Base-by-base conservation (phyloP, 225 moss, liverwort and hornwort species). In the Polytrichum commune region DNA sequence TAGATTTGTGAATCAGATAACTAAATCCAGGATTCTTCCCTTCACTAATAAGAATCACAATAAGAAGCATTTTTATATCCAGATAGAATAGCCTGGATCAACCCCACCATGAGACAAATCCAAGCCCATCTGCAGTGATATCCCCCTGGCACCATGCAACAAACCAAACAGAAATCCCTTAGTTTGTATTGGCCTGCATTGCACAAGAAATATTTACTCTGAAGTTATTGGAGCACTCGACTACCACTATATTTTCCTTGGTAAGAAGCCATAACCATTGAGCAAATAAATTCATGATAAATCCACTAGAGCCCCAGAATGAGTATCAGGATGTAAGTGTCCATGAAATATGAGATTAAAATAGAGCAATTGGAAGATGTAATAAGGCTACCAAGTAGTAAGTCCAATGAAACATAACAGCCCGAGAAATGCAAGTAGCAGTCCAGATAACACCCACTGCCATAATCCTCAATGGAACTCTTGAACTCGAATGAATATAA, bases 51-150 rank as follows among this genome's bases (percentile, higher is more conserved):
- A 46, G 46, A 46, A 46, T 46, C 46, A 46, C 46, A 13, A 46
- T 46, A 46, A 46, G 13, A 46, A 46, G 46, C 46, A 46, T 16
- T 46, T 13, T 46, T 46, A 46, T 13, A 46, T 46, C 46, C 46
- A 16, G 46, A 16, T 46, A 46, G 46, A 13, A 46, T 46, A 16
- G 46, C 46, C 16, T 13, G 13, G 46, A 46, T 46, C 46, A 46
- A 46, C 13, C 46, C 95, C 95, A 97, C 97, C 94, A 97, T 24
- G 88, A 90, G 56, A 94, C 92, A 63, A 94, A 91, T 53, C 97
- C 97, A 66, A 94, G 86, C 23, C 94, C 94, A 76, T 94, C 94
- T 9, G 94, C 90, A 83, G 91, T 92, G 76, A 92, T 94, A 55
- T 97, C 97, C 69, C 97, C 94, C 93, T 93, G 81, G 46, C 72